A percentile compares a stretch with the other conserved stretches of the same genome.
Conservation (phyloP, 73 alveolate species). For the Stentor coeruleus region DNA sequence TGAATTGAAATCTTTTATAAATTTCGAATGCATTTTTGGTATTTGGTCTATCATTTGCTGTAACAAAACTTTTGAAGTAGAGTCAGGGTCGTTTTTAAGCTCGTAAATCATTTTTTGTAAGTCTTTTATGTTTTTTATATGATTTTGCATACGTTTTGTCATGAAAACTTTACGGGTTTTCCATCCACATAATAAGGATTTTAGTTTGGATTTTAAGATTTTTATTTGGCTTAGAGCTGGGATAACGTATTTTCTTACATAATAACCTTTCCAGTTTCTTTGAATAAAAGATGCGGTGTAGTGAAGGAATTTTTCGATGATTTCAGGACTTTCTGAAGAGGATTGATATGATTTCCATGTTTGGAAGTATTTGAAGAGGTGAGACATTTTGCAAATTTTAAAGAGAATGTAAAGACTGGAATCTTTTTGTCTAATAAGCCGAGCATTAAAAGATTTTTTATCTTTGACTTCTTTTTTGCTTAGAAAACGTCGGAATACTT, state of each 20-base stretch:
- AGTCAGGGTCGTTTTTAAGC: neutral
- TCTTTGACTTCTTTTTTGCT: neutral
- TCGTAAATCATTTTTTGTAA: neutral
- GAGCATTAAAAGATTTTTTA: neutral
- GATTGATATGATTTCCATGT: too few species aligned
- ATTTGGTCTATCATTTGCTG: neutral
- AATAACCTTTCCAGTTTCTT: conserved; percentile 10
- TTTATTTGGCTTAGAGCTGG: neutral
- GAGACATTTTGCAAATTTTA: too few species aligned
- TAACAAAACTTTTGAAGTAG: neutral
- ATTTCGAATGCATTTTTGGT: neutral
- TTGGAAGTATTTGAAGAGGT: too few species aligned
- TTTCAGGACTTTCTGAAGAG: too few species aligned
- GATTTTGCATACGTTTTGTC: neutral
- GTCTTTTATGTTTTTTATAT: neutral
- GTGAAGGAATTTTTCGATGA: neutral
- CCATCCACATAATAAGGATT: conserved; percentile 1
- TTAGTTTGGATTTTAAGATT: neutral
- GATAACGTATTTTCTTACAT: neutral
- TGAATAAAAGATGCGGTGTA: conserved; percentile 21
- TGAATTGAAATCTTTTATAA: conserved; percentile 2
- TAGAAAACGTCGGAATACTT: neutral
- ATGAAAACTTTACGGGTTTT: conserved; percentile 16
- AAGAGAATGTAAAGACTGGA: conserved; percentile 4
- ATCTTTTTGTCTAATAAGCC: neutral